These are phyloP conservation scores for Quercus gilva DNA, from an alignment of 306 rosid species.

Conservation along the genomic window DNA sequence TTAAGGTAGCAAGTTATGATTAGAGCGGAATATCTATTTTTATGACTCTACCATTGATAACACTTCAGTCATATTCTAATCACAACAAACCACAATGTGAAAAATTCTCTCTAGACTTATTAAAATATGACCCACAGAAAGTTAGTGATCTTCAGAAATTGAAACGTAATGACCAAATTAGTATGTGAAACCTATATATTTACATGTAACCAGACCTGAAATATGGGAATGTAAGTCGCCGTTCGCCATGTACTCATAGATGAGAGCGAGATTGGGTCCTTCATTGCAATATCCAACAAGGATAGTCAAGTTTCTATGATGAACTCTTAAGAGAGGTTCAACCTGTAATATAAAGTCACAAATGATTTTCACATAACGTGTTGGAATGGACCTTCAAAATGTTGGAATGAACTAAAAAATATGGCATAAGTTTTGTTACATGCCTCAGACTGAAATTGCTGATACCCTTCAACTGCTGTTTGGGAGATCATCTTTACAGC, in stretches of 20 bases:
- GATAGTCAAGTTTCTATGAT: slow-evolving; percentile 33
- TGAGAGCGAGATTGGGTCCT: slow-evolving; percentile 16
- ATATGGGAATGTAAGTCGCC: slow-evolving; percentile 35
- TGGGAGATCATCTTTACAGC: slow-evolving; percentile 55
- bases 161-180: too few species aligned
- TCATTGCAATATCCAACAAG: slow-evolving; percentile 41
- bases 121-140: too few species aligned
- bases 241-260: slow-evolving; percentile 41
- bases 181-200: too few species aligned
- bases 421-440: background rate
- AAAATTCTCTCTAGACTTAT: too few species aligned
- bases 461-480: slow-evolving; percentile 38
- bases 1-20: too few species aligned
- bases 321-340: slow-evolving; percentile 30
- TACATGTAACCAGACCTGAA: slow-evolving; percentile 22
- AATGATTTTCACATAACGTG: background rate
- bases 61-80: too few species aligned
- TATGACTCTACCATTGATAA: too few species aligned
- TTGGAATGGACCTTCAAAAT: too few species aligned
- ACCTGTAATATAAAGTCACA: slow-evolving; percentile 17
- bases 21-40: too few species aligned
- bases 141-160: too few species aligned
- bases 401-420: background rate
- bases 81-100: too few species aligned
- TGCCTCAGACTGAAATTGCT: slow-evolving; percentile 59